Evolutionary conservation across 2,329 filamentous ascomycete species (phyloP), one percentile per base, ranked within the genome.

Genomic region (Aspergillus sp.): DNA sequence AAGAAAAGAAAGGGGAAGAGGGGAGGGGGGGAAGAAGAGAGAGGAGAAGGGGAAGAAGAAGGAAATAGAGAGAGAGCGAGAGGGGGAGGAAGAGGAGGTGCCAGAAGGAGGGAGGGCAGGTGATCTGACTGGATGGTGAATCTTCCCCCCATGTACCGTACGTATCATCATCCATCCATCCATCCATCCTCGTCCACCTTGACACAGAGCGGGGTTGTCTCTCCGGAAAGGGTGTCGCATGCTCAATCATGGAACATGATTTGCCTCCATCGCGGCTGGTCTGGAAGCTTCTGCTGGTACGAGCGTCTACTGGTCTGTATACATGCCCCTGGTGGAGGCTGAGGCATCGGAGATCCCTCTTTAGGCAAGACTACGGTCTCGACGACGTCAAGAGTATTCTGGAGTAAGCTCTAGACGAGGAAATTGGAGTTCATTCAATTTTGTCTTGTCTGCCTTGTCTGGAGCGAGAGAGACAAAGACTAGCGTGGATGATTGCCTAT

Each of bases 91-190:
- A 30, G 26, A 9, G 58, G 52, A 35, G 45, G 33, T 10, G 19
- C 20, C 13, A 30, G 17, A 49, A 45, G 47, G 50, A 55, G 55
- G 51, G 59, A 53, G 55, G 49, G 64, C 66, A 69, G 66, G 65
- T 69, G 67, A 71, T 64, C 59, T 54, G 50, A 52, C 50, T 54
- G 51, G 60, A 44, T 56, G 55, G 54, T 41, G 30, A 17, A 16
- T 24, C 13, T 24, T 14, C 13, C n/a, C 13, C 16, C 14, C 17
- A 33, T 35, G 45, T 48, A 26, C 20, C 35, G 20, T 16, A 38
- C 35, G 35, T 30, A 48, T 36, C 40, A 42, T 42, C 22, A 22
- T 22, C 22, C 22, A 22, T 22, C 22, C 22, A 22, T 22, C 22
- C 5, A n/a, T n/a, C 10, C 14, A 41, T 41, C 17, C 11, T 35